Base-by-base conservation (phyloP, 2,329 filamentous ascomycete species). In the Dactylonectria macrodidyma region DNA sequence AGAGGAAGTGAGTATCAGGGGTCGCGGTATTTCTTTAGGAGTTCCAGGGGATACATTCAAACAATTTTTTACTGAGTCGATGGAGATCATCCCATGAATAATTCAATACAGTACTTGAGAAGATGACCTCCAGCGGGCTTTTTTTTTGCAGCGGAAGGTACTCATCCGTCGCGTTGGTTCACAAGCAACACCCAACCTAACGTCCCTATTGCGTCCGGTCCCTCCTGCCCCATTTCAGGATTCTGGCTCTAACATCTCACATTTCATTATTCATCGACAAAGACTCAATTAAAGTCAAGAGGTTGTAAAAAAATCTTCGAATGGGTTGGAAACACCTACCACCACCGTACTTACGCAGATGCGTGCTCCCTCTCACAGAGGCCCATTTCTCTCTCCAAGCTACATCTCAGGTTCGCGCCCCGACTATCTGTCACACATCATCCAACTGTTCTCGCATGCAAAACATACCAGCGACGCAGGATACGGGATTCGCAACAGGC, bases 21-120 rank as follows among this genome's bases (percentile, higher is more conserved):
- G 19, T 3, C 22, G 34, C 52, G 55, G 58, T 14, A 9, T 22
- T 51, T 2, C 10, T 36, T 52, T 64, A 59, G 58, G 69, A 46
- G 16, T 38, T 33, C 24, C 3, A 30, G 47, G n/a, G n/a, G 24
- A 24, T 12, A 47, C 10, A 46, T 55, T 51, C n/a, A 36, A 36
- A 36, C 19, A 54, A 54, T 22, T 14, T 7, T 44, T 38, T 14
- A 5, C 4, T 14, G n/a, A n/a, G 22, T n/a, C 14, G 33, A 36
- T 54, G 51, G 30, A 22, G 30, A 30, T 36, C 22, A 36, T 54
- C 33, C 30, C 33, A 38, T 22, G n/a, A 19, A n/a, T n/a, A 24
- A 12, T 30, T 10, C 36, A 10, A 5, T 22, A 19, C 19, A 19
- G 51, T 30, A 30, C 51, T 19, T 10, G 14, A 10, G 51, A 14